A percentile compares a stretch with the other conserved stretches of the same genome.
Conservation (phyloP, 192 early-diverging fungal species). For the Backusella westeae region DNA sequence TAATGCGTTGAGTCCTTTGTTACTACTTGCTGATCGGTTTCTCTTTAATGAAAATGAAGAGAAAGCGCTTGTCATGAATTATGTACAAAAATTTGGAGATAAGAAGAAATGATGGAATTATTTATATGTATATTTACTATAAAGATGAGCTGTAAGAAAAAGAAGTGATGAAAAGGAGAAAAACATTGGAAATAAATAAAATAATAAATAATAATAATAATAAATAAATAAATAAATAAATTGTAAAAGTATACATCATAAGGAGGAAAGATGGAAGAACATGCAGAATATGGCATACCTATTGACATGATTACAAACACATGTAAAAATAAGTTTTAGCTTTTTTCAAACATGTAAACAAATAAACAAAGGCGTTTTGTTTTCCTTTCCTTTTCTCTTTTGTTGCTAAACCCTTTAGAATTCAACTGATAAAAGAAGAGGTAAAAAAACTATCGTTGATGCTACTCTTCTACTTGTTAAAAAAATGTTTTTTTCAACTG, state of each 20-base stretch:
- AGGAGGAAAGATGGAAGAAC: conserved; percentile 5
- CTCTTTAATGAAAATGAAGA: conserved; percentile 13
- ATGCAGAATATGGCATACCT: not conserved
- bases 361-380: not conserved
- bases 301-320: conserved; percentile 6
- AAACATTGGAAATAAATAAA: not conserved
- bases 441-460: not conserved
- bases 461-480: not conserved
- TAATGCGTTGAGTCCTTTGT: not conserved
- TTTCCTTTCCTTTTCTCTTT: not conserved
- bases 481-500: not conserved
- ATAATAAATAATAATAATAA: not conserved
- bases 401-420: not conserved
- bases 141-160: not conserved
- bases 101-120: conserved; percentile 5
- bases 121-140: not conserved
- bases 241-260: not conserved
- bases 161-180: conserved; percentile 11
- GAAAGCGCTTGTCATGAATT: conserved; percentile 10
- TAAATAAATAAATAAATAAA: not conserved
- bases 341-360: conserved; percentile 5
- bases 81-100: not conserved
- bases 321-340: conserved; percentile 9
- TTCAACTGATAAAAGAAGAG: not conserved
- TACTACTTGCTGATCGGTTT: conserved; percentile 14